A percentile compares a stretch with the other conserved stretches of the same genome.
phyloP scores from a whole-genome alignment of 2,329 filamentous ascomycete genomes.

The Didymella lethalis region DNA sequence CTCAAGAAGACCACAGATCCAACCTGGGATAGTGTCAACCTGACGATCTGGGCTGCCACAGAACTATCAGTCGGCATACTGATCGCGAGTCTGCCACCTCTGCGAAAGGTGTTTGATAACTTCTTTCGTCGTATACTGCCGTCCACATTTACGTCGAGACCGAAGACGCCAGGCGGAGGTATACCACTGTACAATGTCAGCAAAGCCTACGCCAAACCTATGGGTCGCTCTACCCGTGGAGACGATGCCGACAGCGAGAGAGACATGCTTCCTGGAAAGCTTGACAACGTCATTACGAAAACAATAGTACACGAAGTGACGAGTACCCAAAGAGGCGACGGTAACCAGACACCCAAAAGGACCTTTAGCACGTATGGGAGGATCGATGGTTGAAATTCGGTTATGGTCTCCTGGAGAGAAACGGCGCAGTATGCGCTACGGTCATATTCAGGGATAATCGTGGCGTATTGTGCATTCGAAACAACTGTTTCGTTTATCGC shows the following conservation, averaged over 20 bases:
- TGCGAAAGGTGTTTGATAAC: conserved; percentile 39
- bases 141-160: conserved; percentile 22
- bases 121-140: conserved; percentile 31
- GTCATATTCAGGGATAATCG: background rate
- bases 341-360: conserved; percentile 5
- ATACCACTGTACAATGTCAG: conserved; percentile 33
- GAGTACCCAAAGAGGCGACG: conserved; percentile 15
- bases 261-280: conserved; percentile 26
- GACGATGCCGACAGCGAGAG: conserved; percentile 35
- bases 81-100: conserved; percentile 34
- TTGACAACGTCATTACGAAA: conserved; percentile 27
- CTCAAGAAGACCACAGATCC: conserved; percentile 34
- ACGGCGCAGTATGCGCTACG: background rate
- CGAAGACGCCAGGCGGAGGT: conserved; percentile 13
- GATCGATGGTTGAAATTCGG: conserved; percentile 6
- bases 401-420: background rate
- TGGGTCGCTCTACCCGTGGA: conserved; percentile 15
- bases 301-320: conserved; percentile 35
- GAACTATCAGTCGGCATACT: conserved; percentile 39
- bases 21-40: conserved; percentile 36
- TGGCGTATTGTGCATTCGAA: background rate
- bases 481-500: background rate
- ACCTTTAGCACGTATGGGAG: conserved; percentile 13
- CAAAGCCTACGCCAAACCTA: conserved; percentile 21
- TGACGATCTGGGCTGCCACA: conserved; percentile 35